phyloP scores from a whole-genome alignment of 495 filamentous ascomycete species.

The Penicillium arizonense region DNA sequence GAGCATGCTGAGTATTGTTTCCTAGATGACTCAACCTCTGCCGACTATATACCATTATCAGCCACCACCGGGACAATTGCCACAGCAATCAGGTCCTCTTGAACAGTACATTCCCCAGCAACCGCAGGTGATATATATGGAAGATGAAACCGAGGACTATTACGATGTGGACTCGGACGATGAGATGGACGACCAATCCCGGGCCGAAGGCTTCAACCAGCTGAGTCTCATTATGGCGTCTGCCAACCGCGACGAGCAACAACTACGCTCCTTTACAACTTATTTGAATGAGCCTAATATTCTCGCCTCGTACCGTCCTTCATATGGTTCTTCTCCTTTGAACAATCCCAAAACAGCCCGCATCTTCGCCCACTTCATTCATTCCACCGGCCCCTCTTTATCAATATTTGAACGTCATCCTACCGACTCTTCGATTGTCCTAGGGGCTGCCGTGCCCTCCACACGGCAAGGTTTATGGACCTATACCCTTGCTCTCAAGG shows the following conservation, averaged over 20 bases:
- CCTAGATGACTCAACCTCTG: background rate
- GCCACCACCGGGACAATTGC: slow-evolving; percentile 4
- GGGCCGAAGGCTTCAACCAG: slow-evolving; percentile 54
- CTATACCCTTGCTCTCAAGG: slow-evolving; percentile 80
- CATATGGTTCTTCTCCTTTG: slow-evolving; percentile 73
- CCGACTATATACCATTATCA: slow-evolving; percentile 14
- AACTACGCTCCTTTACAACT: slow-evolving; percentile 59
- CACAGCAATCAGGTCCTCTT: slow-evolving; percentile 5
- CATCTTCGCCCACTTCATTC: slow-evolving; percentile 90
- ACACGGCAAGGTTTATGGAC: slow-evolving; percentile 82
- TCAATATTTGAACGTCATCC: slow-evolving; percentile 87
- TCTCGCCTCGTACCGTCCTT: slow-evolving; percentile 75
- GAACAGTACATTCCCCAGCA: slow-evolving; percentile 13
- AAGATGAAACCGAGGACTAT: slow-evolving; percentile 56
- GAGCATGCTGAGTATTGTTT: background rate
- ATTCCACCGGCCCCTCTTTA: slow-evolving; percentile 81
- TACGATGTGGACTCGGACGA: slow-evolving; percentile 69
- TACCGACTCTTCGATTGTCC: slow-evolving; percentile 70
- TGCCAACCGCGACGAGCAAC: slow-evolving; percentile 49
- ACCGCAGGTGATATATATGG: slow-evolving; percentile 32
- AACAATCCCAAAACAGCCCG: slow-evolving; percentile 79
- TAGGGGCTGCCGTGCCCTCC: slow-evolving; percentile 62
- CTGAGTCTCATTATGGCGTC: slow-evolving; percentile 45
- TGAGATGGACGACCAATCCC: slow-evolving; percentile 55
- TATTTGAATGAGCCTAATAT: slow-evolving; percentile 68